Base-by-base conservation (phyloP, 2,329 filamentous ascomycete species). In the Neurospora crassa region DNA sequence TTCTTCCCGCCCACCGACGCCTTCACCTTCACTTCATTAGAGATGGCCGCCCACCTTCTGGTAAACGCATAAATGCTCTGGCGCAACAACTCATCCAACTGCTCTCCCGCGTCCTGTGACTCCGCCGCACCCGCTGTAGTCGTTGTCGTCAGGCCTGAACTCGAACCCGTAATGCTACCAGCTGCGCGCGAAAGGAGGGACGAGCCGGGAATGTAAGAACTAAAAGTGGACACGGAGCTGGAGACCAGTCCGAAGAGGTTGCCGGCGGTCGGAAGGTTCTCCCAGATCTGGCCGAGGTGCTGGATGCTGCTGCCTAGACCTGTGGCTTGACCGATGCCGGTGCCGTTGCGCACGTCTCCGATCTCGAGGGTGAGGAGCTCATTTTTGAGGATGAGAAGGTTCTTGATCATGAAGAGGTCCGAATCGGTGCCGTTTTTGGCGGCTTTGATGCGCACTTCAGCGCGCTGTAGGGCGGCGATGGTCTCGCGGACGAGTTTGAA, bases 311-410 rank as follows among this genome's bases (percentile, higher is more conserved):
- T 7, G 81, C 80, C 67, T 86, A 83, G 43, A 63, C 68, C 5
- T 68, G 68, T 5, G 45, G 59, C 18, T 40, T 42, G 29, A 12
- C 53, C 40, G 34, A 59, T n/a, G 18, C 40, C 40, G 42, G 11
- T 29, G 41, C 69, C 72, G 70, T 85, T 86, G 72, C 88, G 83
- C 18, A 89, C 85, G 74, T 90, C 88, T 69, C 88, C 94, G 75
- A 99, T 97, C 82, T 99, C 96, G 73, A 99, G 94, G 11, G 94
- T 94, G 37, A 99, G 90, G 69, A 99, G 92, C 79, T 97, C 93
- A 79, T 97, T 96, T 81, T 98, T 98, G 69, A 99, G 88, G 68
- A 97, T 91, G 68, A 99, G 90, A 1, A 99, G 87, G 79, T 99
- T 97, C 76, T 95, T 96, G 76, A 99, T 91, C 78, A 97, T 90